A percentile compares a stretch with the other conserved stretches of the same genome.
These are phyloP conservation scores for Polyrhizophydium stewartii DNA, from an alignment of 371 early-diverging fungal genomes.

Conservation along the genomic window DNA sequence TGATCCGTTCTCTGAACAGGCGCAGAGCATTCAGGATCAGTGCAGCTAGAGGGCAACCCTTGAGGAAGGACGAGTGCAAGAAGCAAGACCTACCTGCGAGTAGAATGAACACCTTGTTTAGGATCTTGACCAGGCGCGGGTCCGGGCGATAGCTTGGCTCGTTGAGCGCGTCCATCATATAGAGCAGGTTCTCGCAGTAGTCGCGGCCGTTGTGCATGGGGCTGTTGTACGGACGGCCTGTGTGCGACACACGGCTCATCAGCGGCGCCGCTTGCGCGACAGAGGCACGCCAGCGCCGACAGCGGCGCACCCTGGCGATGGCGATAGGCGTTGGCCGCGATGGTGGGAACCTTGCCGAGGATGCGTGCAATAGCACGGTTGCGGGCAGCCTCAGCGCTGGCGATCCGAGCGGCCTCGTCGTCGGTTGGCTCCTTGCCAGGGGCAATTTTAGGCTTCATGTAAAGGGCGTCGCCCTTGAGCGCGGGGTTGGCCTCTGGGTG, in stretches of 20 bases:
- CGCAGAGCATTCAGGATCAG: neutral
- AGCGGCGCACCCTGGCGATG: slow-evolving; percentile 3
- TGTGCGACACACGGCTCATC: neutral
- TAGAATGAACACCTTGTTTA: slow-evolving; percentile 59
- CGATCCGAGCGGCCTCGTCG: slow-evolving; percentile 13
- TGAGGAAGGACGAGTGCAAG: neutral
- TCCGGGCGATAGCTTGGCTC: slow-evolving; percentile 53
- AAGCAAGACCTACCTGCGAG: slow-evolving; percentile 38
- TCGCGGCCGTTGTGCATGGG: slow-evolving; percentile 34
- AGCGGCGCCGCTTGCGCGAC: neutral
- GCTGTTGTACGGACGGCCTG: slow-evolving; percentile 43
- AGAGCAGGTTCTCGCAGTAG: slow-evolving; percentile 53
- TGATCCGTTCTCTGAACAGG: slow-evolving; percentile 13
- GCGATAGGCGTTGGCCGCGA: slow-evolving; percentile 39
- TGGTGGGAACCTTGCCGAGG: slow-evolving; percentile 48
- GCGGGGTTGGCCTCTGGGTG: slow-evolving; percentile 56
- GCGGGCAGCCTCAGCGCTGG: neutral
- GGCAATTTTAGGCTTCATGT: slow-evolving; percentile 29
- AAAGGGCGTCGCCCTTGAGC: slow-evolving; percentile 30
- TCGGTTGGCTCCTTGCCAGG: slow-evolving; percentile 17
- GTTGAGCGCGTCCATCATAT: slow-evolving; percentile 50
- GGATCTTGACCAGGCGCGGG: slow-evolving; percentile 43
- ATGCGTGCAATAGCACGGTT: slow-evolving; percentile 47
- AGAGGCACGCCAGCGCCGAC: too few relatives aligned
- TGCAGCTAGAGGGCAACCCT: neutral